Conservation (phyloP, 257 asterid species). For the Nicotiana tabacum region DNA sequence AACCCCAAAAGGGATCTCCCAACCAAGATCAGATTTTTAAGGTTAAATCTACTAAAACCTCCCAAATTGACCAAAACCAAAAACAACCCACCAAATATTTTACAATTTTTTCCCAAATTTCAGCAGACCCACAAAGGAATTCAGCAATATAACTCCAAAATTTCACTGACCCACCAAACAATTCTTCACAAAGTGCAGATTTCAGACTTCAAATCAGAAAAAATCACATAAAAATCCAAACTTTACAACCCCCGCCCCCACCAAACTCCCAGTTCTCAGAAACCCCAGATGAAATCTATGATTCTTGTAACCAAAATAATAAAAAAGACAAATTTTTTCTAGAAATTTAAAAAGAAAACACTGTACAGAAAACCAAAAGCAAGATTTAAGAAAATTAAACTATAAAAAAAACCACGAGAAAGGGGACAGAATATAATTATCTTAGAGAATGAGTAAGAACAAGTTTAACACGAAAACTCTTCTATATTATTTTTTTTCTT, state of each 20-base stretch:
- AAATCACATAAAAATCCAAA: not conserved
- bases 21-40: not conserved
- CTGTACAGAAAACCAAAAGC: conserved; percentile 1
- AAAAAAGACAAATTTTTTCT: not conserved
- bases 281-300: conserved; percentile 6
- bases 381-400: not conserved
- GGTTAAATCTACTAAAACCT: not conserved
- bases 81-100: not conserved
- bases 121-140: conserved; percentile 1
- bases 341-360: not conserved
- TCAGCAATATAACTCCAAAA: not conserved
- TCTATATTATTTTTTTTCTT: not conserved
- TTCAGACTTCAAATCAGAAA: not conserved
- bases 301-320: not conserved
- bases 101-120: conserved; percentile 8
- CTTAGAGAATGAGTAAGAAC: not conserved
- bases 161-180: conserved; percentile 5
- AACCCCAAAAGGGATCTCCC: conserved; percentile 9
- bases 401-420: not conserved
- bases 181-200: conserved; percentile 8
- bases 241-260: not conserved
- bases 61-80: not conserved
- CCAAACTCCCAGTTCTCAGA: not conserved
- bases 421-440: not conserved
- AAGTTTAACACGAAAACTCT: conserved; percentile 15